Base-by-base conservation (phyloP, 2,329 filamentous ascomycete species). In the Aureobasidium sp. region DNA sequence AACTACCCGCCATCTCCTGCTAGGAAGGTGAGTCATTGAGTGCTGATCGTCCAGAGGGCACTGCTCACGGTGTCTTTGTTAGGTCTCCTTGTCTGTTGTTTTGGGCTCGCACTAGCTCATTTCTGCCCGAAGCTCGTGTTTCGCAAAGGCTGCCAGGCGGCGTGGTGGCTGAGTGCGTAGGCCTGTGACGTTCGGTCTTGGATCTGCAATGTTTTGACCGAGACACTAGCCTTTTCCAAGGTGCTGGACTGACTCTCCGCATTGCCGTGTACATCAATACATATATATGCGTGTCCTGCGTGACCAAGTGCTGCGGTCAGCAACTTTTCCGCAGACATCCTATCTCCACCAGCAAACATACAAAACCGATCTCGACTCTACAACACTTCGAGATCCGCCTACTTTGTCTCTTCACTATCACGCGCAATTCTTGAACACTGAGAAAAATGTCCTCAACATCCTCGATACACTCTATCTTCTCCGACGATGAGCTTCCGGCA, bases 191-290 rank as follows among this genome's bases (percentile, higher is more conserved):
- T 58, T 48, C 27, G 25, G 45, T 42, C 8, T 60, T 11, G 45
- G 57, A 60, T 51, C 57, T 51, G 34, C 44, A 37, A n/a, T n/a
- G 15, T 20, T 60, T 60, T 60, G 57, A 51, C 57, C 57, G 57
- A 60, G 44, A 47, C 45, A 51, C 45, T 42, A 60, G 36, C 41
- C 22, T 49, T 22, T 48, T 27, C 27, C 37, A 44, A 22, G 31
- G 42, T 48, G 22, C 31, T 59, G 48, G 53, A 57, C 42, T 59
- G 53, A 57, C 42, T 58, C 42, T 48, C 55, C 39, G 41, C 41
- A 48, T 15, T 48, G n/a, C 39, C 20, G 41, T 37, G 42, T 58
- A 58, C 56, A 60, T 60, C 36, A 29, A 17, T 60, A 31, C 44
- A 60, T 60, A 60, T 59, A 49, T 60, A 45, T 60, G 9, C 31